Base-by-base conservation (phyloP, 768 basidiomycete genomes). In the Auricularia auricula-judae region DNA sequence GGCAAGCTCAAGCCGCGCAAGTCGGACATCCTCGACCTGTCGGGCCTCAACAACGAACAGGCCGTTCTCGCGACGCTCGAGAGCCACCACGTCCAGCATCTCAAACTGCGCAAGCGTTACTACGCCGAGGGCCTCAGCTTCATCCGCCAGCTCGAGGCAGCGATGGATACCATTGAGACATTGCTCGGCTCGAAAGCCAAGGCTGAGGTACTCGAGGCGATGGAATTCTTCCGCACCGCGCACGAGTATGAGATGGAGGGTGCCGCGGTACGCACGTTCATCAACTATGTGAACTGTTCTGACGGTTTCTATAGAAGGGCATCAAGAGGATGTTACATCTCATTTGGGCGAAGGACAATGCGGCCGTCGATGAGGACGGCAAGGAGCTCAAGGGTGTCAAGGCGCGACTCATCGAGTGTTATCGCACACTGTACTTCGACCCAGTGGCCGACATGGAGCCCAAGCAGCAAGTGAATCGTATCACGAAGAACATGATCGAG, bases 401-500 rank as follows among this genome's bases (percentile, higher is more conserved):
- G 4, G 86, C 91, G 59, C 82, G 88, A 39, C 79, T 98, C 43
- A 80, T 99, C 67, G 96, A 98, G 70, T 89, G 87, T 70, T 99
- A 98, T 72, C 82, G 85, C 42, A 84, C 70, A 65, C 74, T 99
- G 62, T 99, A 96, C 76, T 97, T 98, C 69, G 93, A 98, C 64
- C 83, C 88, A 3, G 69, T 92, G 2, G 79, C 84, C 0, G 88
- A 84, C 72, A 76, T 90, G 68, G 82, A 87, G 11, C 82, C 90
- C 0, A 93, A 94, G 74, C 86, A 86, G 59, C 91, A 97, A 73
- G 84, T 97, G 65, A 95, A 87, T 69, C 80, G 94, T 14, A 97
- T 99, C 53, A 85, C 96, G 4, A 95, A 93, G 78, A 97, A 98
- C 72, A 90, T 99, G 84, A 91, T 99, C 59, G 91, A 97, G 97